These are phyloP conservation scores for Salix exigua DNA, from an alignment of 345 rosid species.

Conservation along the genomic window DNA sequence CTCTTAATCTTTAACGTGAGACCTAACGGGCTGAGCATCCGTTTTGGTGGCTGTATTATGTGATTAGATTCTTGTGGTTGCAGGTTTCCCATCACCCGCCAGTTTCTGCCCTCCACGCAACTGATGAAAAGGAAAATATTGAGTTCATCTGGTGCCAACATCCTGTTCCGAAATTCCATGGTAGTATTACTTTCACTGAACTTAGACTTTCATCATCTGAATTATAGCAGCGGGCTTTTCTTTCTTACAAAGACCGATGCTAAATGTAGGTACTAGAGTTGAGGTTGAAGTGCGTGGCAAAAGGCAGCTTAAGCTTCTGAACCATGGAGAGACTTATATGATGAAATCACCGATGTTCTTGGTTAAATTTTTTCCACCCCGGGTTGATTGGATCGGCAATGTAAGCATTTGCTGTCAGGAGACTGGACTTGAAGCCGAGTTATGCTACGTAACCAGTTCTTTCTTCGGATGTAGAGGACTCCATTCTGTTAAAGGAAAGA, in stretches of 20 bases:
- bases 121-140: conserved; percentile 54
- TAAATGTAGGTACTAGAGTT: conserved; percentile 48
- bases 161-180: conserved; percentile 61
- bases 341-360: conserved; percentile 70
- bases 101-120: conserved; percentile 76
- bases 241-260: background rate
- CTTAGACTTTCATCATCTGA: background rate
- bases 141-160: conserved; percentile 68
- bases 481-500: conserved; percentile 58
- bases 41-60: background rate
- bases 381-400: conserved; percentile 64
- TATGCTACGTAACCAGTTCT: conserved; percentile 40
- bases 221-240: background rate
- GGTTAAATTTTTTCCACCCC: conserved; percentile 60
- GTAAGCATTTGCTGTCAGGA: conserved; percentile 55
- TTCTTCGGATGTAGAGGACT: conserved; percentile 36
- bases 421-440: conserved; percentile 57
- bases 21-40: too few relatives aligned
- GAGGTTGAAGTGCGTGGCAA: conserved; percentile 64
- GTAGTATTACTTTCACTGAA: conserved; percentile 15
- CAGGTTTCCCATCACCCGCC: conserved; percentile 97
- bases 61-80: background rate
- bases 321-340: conserved; percentile 57
- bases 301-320: conserved; percentile 55
- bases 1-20: too few relatives aligned